Evolutionary conservation across 805 yeast genomes (phyloP), one percentile per base, ranked within the genome.

Genomic region (Lipomyces starkeyi): DNA sequence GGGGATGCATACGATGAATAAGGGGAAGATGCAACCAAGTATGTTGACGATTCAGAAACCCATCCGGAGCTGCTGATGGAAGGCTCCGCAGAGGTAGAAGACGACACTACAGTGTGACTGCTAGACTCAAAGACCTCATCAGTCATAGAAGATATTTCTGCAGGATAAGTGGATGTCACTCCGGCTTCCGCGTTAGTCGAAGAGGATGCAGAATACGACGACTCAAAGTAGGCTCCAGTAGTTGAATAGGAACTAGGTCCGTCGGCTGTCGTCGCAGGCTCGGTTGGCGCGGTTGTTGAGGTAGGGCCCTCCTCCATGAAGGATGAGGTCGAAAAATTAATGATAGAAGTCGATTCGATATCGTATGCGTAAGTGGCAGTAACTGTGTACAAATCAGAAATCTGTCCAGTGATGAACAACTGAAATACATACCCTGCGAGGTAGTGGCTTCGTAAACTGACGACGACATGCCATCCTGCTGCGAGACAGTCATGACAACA

Each of bases 121-220:
- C 43, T 37, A 14, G 43, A 37, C 43, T 13, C 32, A 1, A 22
- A 27, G n/a, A 29, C 27, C 17, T 5, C 32, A 29, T 55, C 14
- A 25, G 14, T 70, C 25, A 70, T 58, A 11, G 75, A 13, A 9
- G 77, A 59, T 13, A 67, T 62, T 43, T 72, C 63, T 13, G 75
- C 66, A 35, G 73, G 62, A 57, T 74, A 70, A 25, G 74, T 64
- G 25, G 76, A 65, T 55, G 71, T 59, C 13, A 69, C 49, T 6
- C 22, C 22, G 49, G 49, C 22, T n/a, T 43, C 49, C 9, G 9
- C 11, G 49, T n/a, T 65, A 7, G 79, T 66, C 13, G 80, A 65
- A n/a, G 75, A 64, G 52, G 78, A 66, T 34, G 79, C 54, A n/a
- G 76, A 72, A 25, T 75, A 73, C 43, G 14, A 9, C 13, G 14